Conservation (phyloP, 2,329 filamentous ascomycete genomes). For the Cephalotrichum gorgonifer region DNA sequence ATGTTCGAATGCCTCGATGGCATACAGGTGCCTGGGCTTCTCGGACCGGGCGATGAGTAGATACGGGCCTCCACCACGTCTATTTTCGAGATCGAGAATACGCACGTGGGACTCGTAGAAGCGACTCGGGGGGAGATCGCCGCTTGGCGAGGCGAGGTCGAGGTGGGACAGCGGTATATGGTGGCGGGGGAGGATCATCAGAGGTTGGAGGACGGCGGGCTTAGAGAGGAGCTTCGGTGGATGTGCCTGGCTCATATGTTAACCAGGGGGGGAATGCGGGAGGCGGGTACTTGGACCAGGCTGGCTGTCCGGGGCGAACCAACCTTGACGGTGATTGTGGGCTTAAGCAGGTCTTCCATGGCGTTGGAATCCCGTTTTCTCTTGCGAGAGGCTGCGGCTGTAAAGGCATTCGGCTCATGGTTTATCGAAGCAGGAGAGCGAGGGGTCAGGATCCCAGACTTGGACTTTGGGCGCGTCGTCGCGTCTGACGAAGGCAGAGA, state of each 20-base stretch:
- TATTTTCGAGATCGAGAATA: conserved; percentile 52
- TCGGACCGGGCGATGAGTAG: conserved; percentile 54
- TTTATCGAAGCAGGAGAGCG: conserved; percentile 27
- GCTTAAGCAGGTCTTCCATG: conserved; percentile 41
- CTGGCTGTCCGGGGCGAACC: conserved; percentile 6
- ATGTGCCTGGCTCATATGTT: conserved; percentile 34
- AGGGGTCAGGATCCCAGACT: conserved; percentile 29
- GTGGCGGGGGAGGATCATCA: conserved; percentile 53
- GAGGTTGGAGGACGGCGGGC: conserved; percentile 45
- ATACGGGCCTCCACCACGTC: conserved; percentile 41
- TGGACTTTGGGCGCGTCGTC: conserved; percentile 41
- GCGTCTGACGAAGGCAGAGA: conserved; percentile 24
- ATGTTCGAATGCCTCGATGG: conserved; percentile 52
- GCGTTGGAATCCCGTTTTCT: conserved; percentile 26
- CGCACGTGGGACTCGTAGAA: conserved; percentile 53
- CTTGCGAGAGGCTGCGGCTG: conserved; percentile 18
- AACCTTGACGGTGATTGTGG: conserved; percentile 43
- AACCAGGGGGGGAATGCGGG: background rate
- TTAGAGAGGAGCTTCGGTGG: conserved; percentile 41
- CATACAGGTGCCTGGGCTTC: conserved; percentile 42
- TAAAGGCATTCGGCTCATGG: conserved; percentile 19
- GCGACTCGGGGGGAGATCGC: conserved; percentile 37
- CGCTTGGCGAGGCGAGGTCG: conserved; percentile 41
- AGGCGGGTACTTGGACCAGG: background rate
- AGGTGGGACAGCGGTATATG: conserved; percentile 50